Evolutionary conservation across 2,329 filamentous ascomycete species (phyloP), one percentile per base, ranked within the genome.

Genomic region (Sclerotinia trifoliorum): DNA sequence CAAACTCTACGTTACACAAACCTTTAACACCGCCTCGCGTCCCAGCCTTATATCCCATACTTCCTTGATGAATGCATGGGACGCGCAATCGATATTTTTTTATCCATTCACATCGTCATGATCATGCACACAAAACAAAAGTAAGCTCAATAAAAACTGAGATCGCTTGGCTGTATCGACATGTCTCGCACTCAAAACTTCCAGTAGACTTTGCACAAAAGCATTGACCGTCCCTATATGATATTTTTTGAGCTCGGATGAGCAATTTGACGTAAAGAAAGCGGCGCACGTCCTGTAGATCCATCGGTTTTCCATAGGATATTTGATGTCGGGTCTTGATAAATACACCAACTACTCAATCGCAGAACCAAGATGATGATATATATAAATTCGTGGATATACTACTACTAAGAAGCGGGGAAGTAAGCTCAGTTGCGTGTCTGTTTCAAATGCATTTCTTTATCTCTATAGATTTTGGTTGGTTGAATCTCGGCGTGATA

Each of bases 51-150:
- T 24, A 44, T 10, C 10, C 48, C 17, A n/a, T 21, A 39, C 26
- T 32, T 57, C 11, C 26, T 35, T 65, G 39, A 39, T 39, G 57
- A 21, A 32, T 56, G 19, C 24, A 46, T 56, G 24, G 63, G 63
- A 57, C 63, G 51, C 63, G 63, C 35, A 65, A 65, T 65, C 63
- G 46, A 57, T 65, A 65, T 48, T 65, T 26, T 65, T 35, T 56
- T 39, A n/a, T 24, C 44, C 44, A 49, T n/a, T 26, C 58, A 24
- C 24, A 35, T 49, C 44, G 0, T 49, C 32, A 24, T 46, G 21
- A 29, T n/a, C 15, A n/a, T 49, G 8, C 29, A 62, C 44, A 62
- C 21, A 35, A 39, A 62, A 49, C 44, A 62, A 17, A 24, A 7
- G 35, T 35, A 21, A 39, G 58, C 44, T 13, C 21, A 32, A 49